Base-by-base conservation (phyloP, 352 stramenopile genomes). In the Globisporangium okanoganense region DNA sequence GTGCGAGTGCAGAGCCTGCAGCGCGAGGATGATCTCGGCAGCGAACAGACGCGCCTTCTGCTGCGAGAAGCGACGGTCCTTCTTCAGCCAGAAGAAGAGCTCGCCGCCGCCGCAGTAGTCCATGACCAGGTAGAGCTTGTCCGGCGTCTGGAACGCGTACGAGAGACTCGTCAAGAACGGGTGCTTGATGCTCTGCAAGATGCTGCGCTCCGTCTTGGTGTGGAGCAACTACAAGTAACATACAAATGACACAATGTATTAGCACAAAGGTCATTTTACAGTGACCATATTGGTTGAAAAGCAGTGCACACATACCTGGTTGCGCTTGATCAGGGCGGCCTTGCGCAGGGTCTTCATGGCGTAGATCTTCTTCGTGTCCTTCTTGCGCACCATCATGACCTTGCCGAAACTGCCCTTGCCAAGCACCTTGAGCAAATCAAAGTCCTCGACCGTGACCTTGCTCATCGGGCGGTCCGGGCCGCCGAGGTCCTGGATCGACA, bases 271-370 rank as follows among this genome's bases (percentile, higher is more conserved):
- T 2, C 40, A 22, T 22, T 22, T 45, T 22, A 18, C 40, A 45
- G 18, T 45, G 14, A 43, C 24, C 51, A n/a, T 7, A 35, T 41
- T 12, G 22, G 31, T 58, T 29, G 40, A 57, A 16, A 29, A n/a
- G 2, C 25, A 43, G 29, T 45, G 31, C 35, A 33, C 9, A 7
- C 56, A 16, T 62, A 76, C 69, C 69, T 98, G 93, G 69, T 98
- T 97, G 49, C 92, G 85, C 73, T 98, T 97, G 33, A 98, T 85
- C 5, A 98, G 73, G 22, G 85, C 78, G 4, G 83, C 82, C 76
- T 98, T 98, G 67, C 91, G 85, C 61, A 98, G 74, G 49, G 92
- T 97, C 78, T 98, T 98, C 85, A 98, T 97, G 44, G 95, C 95
- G 72, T 96, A 98, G 69, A 98, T 93, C 72, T 96, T 94, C 60